A percentile compares a stretch with the other conserved stretches of the same genome.
phyloP scores from a whole-genome alignment of 2,329 filamentous ascomycete species.

The Stemphylium lycopersici region DNA sequence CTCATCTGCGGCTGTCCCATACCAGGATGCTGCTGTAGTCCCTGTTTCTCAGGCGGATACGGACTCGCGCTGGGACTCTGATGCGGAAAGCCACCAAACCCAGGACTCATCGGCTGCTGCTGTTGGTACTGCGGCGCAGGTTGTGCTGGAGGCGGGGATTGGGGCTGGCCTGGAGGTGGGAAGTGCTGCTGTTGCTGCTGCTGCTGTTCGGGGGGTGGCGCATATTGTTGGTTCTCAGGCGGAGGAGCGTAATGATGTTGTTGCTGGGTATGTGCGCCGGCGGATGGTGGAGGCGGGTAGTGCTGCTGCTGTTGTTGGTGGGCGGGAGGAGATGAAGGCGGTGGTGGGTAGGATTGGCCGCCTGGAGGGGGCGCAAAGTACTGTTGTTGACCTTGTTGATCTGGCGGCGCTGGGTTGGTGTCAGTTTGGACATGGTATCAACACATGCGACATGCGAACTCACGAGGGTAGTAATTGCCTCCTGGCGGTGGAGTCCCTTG shows the following conservation, averaged over 20 bases:
- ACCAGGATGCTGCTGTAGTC: constrained; percentile 9
- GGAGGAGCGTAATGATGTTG: constrained; percentile 42
- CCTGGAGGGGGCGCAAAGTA: constrained; percentile 49
- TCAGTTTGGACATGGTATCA: too few relatives aligned
- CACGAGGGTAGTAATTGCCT: constrained; percentile 47
- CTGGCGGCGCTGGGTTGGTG: constrained; percentile 29
- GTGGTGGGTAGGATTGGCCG: constrained; percentile 43
- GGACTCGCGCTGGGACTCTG: constrained; percentile 37
- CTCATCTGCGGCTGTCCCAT: constrained; percentile 36
- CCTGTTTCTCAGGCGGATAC: constrained; percentile 15
- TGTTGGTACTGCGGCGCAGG: constrained; percentile 29
- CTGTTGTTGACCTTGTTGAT: constrained; percentile 42
- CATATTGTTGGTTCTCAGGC: constrained; percentile 37
- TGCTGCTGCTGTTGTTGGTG: constrained; percentile 38
- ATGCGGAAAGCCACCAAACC: constrained; percentile 29
- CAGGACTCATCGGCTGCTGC: constrained; percentile 31
- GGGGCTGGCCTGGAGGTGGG: constrained; percentile 34
- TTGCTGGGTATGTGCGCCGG: constrained; percentile 7
- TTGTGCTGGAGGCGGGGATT: constrained; percentile 8
- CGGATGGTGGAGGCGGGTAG: constrained; percentile 42
- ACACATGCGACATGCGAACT: constrained; percentile 13
- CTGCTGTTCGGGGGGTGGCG: constrained; percentile 34
- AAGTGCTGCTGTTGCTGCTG: constrained; percentile 32
- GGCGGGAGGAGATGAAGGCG: constrained; percentile 40
- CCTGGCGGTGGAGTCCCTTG: constrained; percentile 41